Conservation (phyloP, 768 basidiomycete genomes). For the Leccinum barrowsii region DNA sequence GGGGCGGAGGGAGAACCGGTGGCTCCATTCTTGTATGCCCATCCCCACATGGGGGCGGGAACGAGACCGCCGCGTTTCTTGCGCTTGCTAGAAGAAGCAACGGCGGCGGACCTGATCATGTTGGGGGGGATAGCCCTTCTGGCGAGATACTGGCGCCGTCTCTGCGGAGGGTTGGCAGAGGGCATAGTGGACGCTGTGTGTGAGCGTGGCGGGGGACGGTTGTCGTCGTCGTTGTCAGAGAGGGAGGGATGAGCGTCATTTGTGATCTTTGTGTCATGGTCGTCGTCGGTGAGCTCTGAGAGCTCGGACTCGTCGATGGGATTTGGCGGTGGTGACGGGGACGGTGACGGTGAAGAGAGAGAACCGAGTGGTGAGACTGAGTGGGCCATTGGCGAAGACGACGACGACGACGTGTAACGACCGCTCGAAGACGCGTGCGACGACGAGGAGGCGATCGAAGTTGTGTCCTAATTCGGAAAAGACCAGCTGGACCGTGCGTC, state of each 20-base stretch:
- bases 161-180: conserved; percentile 2
- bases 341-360: conserved; percentile 68
- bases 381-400: conserved; percentile 17
- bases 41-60: conserved; percentile 83
- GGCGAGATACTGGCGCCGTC: conserved; percentile 8
- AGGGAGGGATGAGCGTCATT: conserved; percentile 28
- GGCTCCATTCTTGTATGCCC: conserved; percentile 56
- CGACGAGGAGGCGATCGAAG: conserved; percentile 21
- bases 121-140: conserved; percentile 5
- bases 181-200: conserved; percentile 7
- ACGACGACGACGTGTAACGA: conserved; percentile 1
- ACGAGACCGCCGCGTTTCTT: conserved; percentile 66
- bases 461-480: conserved; percentile 12
- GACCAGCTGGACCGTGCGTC: conserved; percentile 21
- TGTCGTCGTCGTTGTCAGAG: conserved; percentile 23
- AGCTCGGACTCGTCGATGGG: conserved; percentile 63
- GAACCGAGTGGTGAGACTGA: conserved; percentile 48
- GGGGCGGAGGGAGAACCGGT: conserved; percentile 14
- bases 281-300: conserved; percentile 81
- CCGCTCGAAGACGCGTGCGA: conserved; percentile 18
- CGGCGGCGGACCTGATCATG: conserved; percentile 2
- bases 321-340: conserved; percentile 51
- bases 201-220: conserved; percentile 14
- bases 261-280: conserved; percentile 47
- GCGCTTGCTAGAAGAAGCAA: conserved; percentile 28